Evolutionary conservation across 2,329 filamentous ascomycete genomes (phyloP).

Genomic region (Penicillium sp.): DNA sequence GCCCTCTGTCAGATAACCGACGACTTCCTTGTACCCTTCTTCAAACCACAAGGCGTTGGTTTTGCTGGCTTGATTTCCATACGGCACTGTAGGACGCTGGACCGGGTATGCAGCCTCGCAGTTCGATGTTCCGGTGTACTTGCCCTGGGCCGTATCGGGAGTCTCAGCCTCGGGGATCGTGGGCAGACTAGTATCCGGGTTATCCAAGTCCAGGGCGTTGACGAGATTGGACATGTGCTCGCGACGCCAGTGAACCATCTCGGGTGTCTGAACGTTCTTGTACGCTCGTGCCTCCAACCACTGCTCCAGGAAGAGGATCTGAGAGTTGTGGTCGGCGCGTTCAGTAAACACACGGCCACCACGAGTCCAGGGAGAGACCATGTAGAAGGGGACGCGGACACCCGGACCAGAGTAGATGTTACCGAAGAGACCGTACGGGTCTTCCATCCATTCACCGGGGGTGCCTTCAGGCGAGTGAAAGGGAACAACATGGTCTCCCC

Average conservation of each 20-base stretch:
- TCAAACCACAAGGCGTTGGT: conserved; percentile 42
- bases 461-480: conserved; percentile 49
- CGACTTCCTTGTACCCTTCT: conserved; percentile 51
- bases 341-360: conserved; percentile 53
- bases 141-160: conserved; percentile 44
- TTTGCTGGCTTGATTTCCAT: conserved; percentile 40
- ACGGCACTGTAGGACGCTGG: conserved; percentile 47
- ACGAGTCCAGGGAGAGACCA: conserved; percentile 55
- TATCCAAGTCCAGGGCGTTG: conserved; percentile 46
- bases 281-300: conserved; percentile 47
- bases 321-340: conserved; percentile 53
- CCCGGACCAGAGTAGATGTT: conserved; percentile 44
- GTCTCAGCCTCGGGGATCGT: conserved; percentile 42
- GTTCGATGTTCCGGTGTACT: conserved; percentile 45
- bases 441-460: conserved; percentile 51
- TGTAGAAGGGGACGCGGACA: conserved; percentile 52
- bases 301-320: conserved; percentile 52
- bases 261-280: conserved; percentile 36
- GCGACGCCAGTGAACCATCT: conserved; percentile 47
- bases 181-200: conserved; percentile 50
- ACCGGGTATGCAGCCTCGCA: conserved; percentile 42
- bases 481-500: conserved; percentile 53
- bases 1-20: conserved; percentile 53
- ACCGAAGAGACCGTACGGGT: conserved; percentile 42
- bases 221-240: conserved; percentile 48